Base-by-base conservation (phyloP, 2,329 filamentous ascomycete species). In the Lojkania enalia region DNA sequence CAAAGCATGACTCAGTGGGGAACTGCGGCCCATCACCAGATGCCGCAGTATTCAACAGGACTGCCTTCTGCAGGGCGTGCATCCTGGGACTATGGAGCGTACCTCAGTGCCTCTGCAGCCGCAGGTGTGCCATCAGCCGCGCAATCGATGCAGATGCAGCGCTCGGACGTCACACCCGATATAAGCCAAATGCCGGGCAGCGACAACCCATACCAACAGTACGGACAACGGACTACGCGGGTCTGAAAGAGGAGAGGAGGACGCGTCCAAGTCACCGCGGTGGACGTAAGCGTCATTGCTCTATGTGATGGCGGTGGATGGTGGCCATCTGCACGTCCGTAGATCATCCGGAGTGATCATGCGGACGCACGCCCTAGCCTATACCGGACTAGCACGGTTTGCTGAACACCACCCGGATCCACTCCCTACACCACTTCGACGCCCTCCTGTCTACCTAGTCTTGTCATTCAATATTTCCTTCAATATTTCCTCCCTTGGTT, bases 1-100 rank as follows among this genome's bases (percentile, higher is more conserved):
- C 65, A 66, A 41, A 49, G 60, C 39, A 64, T 69, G 66, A 66
- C 57, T 65, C 66, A 61, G 44, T 69, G 64, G 66, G 58, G 56
- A 42, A 40, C 57, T 31, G 46, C 53, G 36, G 44, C 57, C 45
- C 49, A 52, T 41, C 62, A 64, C 48, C 65, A 65, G 49, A 53
- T 63, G 57, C 51, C 64, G 39, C 64, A 64, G 48, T 70, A 66
- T 55, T 56, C 64, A 42, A 33, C 58, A 42, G 52, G 54, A 29
- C 58, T 68, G 23, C 38, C 63, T 41, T 57, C 61, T 43, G 57
- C 52, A 46, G 61, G 60, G 41, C 64, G 65, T 29, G 55, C 54
- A 15, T 62, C 67, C 19, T 70, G 66, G 66, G 67, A 70, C 45
- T 71, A 69, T 42, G 57, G 58, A 18, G 19, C 36, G 21, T 70